A percentile compares a stretch with the other conserved stretches of the same genome.
These are phyloP conservation scores for Cytospora paraplurivora DNA, from an alignment of 2,329 filamentous ascomycete species.

Conservation along the genomic window DNA sequence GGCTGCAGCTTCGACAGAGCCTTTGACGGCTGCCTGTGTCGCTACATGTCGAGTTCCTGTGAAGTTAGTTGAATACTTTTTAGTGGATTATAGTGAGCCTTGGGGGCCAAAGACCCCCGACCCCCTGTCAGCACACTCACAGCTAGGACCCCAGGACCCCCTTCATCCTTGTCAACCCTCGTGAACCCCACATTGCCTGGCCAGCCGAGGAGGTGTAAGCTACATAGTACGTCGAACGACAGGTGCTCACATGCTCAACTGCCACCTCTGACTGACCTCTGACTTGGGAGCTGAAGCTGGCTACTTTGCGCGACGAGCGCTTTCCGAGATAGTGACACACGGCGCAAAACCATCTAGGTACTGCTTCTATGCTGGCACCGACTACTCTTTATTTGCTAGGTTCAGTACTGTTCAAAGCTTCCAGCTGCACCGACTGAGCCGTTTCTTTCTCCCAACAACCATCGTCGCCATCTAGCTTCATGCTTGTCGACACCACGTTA, in stretches of 20 bases:
- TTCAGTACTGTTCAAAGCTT: not conserved
- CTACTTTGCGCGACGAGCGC: conserved; percentile 4
- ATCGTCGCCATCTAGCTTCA: not conserved
- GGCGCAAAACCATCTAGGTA: not conserved
- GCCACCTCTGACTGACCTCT: not conserved
- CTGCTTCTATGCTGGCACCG: not conserved
- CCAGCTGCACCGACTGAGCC: not conserved
- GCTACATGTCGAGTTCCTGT: too few relatives aligned
- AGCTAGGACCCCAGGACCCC: not conserved
- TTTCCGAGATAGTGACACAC: not conserved
- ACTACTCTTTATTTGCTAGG: not conserved
- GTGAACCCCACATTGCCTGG: not conserved
- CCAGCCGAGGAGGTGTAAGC: not conserved
- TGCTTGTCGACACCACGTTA: conserved; percentile 7
- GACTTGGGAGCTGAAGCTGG: conserved; percentile 11
- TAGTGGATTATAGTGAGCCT: not conserved
- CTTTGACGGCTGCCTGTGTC: too few relatives aligned
- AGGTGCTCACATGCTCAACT: not conserved
- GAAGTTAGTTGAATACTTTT: too few relatives aligned
- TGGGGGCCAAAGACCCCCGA: not conserved
- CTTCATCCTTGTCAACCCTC: not conserved
- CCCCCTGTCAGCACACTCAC: not conserved
- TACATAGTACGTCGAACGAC: not conserved
- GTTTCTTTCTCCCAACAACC: not conserved
- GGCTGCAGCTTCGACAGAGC: too few relatives aligned